Conservation (phyloP, 2,329 filamentous ascomycete genomes). For the Arthrobotrys musiformis region DNA sequence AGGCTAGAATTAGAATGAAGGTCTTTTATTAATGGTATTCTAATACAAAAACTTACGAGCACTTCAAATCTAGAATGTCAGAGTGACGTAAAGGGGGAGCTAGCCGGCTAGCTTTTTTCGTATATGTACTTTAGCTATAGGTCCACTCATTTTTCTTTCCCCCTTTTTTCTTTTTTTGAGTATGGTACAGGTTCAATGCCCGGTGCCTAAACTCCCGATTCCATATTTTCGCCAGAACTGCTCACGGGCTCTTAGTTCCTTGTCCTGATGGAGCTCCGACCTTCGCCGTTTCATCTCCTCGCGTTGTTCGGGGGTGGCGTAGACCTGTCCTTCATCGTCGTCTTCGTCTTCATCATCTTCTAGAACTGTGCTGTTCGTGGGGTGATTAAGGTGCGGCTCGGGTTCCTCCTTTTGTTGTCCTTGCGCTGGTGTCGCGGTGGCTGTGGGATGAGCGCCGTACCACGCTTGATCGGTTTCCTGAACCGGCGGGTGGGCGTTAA, state of each 20-base stretch:
- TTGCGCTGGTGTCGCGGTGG: no score
- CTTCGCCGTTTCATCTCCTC: slow-evolving; percentile 39
- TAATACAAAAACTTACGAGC: neutral
- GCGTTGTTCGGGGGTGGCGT: slow-evolving; percentile 40
- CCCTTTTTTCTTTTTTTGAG: neutral
- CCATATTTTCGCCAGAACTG: slow-evolving; percentile 29
- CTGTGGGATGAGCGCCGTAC: neutral
- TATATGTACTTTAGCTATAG: neutral
- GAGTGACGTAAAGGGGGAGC: neutral
- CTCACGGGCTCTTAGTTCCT: slow-evolving; percentile 38
- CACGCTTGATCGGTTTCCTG: neutral
- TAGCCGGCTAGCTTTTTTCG: neutral
- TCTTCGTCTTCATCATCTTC: slow-evolving; percentile 30
- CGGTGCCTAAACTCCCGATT: slow-evolving; percentile 23
- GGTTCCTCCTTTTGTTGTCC: neutral
- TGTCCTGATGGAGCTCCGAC: slow-evolving; percentile 36
- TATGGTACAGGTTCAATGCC: neutral
- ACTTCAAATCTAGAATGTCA: neutral
- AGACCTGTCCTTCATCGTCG: slow-evolving; percentile 47
- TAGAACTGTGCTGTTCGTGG: neutral
- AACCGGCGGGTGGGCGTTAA: slow-evolving; percentile 45
- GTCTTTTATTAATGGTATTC: slow-evolving; percentile 7
- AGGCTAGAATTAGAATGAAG: slow-evolving; percentile 9
- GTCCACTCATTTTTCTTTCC: neutral
- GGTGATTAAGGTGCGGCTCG: neutral